phyloP scores from a whole-genome alignment of 83 land plant species.

The Picea mariana region DNA sequence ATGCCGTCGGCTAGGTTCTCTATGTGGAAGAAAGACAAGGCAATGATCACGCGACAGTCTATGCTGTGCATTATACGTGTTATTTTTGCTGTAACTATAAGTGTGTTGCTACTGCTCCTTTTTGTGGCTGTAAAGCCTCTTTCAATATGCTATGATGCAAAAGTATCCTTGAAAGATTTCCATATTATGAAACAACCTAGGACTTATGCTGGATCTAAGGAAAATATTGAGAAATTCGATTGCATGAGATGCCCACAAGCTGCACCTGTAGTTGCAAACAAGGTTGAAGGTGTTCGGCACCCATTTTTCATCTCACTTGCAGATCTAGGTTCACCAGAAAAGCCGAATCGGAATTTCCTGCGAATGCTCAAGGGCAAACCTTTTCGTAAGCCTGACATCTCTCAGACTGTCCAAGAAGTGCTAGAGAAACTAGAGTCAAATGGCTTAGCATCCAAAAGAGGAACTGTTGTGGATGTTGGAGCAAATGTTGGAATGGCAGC shows the following conservation, averaged over 20 bases:
- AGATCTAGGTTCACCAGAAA: constrained; percentile 76
- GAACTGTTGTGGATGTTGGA: constrained; percentile 78
- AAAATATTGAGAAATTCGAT: constrained; percentile 34
- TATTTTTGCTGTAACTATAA: not conserved
- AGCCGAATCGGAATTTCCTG: constrained; percentile 88
- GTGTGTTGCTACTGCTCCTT: not conserved
- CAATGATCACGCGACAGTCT: not conserved
- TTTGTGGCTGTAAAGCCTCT: constrained; percentile 11
- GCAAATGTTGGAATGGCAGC: constrained; percentile 96
- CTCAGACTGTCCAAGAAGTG: constrained; percentile 72
- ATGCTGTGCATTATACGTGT: not conserved
- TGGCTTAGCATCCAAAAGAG: constrained; percentile 13
- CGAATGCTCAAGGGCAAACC: constrained; percentile 82
- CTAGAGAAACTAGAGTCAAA: constrained; percentile 31
- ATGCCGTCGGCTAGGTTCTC: not conserved
- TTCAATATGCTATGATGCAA: not conserved
- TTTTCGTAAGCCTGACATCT: constrained; percentile 75
- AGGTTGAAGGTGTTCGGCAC: constrained; percentile 60
- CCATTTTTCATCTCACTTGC: constrained; percentile 79
- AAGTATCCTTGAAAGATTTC: not conserved
- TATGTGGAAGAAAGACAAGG: constrained; percentile 13
- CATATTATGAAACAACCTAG: constrained; percentile 2
- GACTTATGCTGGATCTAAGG: not conserved
- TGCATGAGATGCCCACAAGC: constrained; percentile 52
- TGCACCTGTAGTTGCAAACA: constrained; percentile 66